Conservation (phyloP, 371 early-diverging fungal species). For the Zopfochytrium polystomum region DNA sequence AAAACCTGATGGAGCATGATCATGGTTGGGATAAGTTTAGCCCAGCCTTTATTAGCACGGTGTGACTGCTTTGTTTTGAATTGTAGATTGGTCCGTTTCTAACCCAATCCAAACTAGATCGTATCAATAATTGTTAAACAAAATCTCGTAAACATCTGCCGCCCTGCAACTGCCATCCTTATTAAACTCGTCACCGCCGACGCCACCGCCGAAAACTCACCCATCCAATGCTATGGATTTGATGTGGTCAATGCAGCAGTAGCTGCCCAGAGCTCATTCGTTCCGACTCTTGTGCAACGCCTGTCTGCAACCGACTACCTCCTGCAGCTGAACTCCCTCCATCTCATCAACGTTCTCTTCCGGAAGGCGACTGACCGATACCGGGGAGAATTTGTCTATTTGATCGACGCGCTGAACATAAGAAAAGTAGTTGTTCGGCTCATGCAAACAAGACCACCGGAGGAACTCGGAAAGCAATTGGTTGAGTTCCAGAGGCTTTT, state of each 20-base stretch:
- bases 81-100: not conserved
- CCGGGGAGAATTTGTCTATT: constrained; percentile 48
- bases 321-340: constrained; percentile 63
- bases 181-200: constrained; percentile 60
- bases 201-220: constrained; percentile 27
- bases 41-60: constrained; percentile 53
- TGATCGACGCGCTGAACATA: constrained; percentile 48
- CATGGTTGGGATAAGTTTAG: constrained; percentile 60
- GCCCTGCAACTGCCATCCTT: constrained; percentile 69
- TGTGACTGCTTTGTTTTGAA: constrained; percentile 2
- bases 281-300: constrained; percentile 59
- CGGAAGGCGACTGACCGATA: constrained; percentile 58
- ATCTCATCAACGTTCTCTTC: constrained; percentile 61
- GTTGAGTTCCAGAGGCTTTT: constrained; percentile 65
- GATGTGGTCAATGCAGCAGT: constrained; percentile 54
- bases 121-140: constrained; percentile 61
- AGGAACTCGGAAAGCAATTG: constrained; percentile 60
- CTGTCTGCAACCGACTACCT: constrained; percentile 62
- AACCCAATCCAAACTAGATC: constrained; percentile 29
- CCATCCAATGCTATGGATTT: constrained; percentile 50
- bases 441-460: constrained; percentile 58
- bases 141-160: constrained; percentile 66
- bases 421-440: constrained; percentile 41
- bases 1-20: constrained; percentile 67
- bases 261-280: constrained; percentile 50